Percentiles rank a stretch among this genome's conserved stretches.
phyloP scores from a whole-genome alignment of 148 eudicot genomes.

The Cornus controversa region DNA sequence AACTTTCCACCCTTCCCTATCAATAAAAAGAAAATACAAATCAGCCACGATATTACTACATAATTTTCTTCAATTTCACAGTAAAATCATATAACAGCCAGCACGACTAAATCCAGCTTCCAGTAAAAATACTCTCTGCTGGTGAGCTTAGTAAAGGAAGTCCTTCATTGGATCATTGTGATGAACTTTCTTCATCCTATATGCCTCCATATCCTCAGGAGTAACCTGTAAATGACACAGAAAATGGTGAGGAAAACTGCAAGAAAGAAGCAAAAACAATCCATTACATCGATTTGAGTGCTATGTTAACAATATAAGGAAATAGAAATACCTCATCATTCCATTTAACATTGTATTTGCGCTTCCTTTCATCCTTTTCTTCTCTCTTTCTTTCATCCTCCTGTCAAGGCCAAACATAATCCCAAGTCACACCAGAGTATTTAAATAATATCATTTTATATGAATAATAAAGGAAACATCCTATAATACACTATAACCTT shows the following conservation, averaged over 20 bases:
- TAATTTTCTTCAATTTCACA: neutral
- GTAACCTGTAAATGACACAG: conserved; percentile 43
- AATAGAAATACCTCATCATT: conserved; percentile 50
- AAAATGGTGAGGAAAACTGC: neutral
- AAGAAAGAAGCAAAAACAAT: neutral
- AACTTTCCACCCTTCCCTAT: too few relatives aligned
- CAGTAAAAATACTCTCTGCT: neutral
- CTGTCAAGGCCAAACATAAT: conserved; percentile 29
- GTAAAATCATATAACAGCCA: neutral
- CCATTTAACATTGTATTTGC: conserved; percentile 83
- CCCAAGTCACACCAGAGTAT: neutral
- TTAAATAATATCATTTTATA: too few relatives aligned
- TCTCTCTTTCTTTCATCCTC: conserved; percentile 79
- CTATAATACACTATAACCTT: too few relatives aligned
- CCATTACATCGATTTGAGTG: neutral
- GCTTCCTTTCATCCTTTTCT: conserved; percentile 84
- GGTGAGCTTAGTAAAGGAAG: conserved; percentile 39
- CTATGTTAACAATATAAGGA: neutral
- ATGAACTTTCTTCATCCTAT: conserved; percentile 75
- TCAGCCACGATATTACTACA: too few relatives aligned
- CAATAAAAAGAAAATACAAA: too few relatives aligned
- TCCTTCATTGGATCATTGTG: conserved; percentile 93
- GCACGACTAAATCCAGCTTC: neutral
- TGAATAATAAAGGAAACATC: too few relatives aligned
- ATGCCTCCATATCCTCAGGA: conserved; percentile 89